Evolutionary conservation across 306 rosid genomes (phyloP), one percentile per base, ranked within the genome.

Genomic region (Cucurbita argyrosperma): DNA sequence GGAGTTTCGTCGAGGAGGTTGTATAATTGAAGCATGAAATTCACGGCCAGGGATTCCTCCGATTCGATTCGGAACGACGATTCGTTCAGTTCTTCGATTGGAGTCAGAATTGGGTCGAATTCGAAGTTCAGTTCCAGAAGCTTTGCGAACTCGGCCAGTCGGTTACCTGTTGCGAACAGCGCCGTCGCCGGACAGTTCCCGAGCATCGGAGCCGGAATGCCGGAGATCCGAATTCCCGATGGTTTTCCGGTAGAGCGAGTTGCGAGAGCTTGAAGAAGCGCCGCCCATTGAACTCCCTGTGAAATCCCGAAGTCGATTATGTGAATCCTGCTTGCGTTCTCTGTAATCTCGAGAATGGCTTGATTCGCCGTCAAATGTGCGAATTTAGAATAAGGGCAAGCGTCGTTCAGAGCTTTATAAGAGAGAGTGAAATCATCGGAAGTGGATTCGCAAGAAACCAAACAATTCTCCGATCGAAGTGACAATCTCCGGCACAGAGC

Each of bases 251-350:
- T 81, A 56, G 96, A 55, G 19, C 98, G 87, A 6, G 97, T 90
- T 4, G 98, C 98, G 49, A 94, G 79, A 3, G 98, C 98, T 74
- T 94, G 98, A 4, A 94, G 79, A 14, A 94, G 75, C 0, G 98
- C 97, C 11, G 98, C 92, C 98, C 98, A 94, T 71, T 94, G 98
- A 78, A 94, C 83, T 2, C 98, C 98, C 65, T 94, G 98, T 3
- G 88, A 92, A 16, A 94, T 89, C 7, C 98, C 98, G 54, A 94
- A 94, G 79, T 94, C 98, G 35, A 94, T 89, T 19, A 94, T 86
- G 79, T 94, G 98, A 79, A 94, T 85, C 80, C 85, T 82, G 0
- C 80, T 70, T 1, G 90, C 83, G 10, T 78, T 82, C 61, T 89
- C 96, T 0, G 95, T 87, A 21, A 93, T 95, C 81, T 94, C 98